phyloP scores from a whole-genome alignment of 2,329 filamentous ascomycete genomes.

The Fusarium keratoplasticum region DNA sequence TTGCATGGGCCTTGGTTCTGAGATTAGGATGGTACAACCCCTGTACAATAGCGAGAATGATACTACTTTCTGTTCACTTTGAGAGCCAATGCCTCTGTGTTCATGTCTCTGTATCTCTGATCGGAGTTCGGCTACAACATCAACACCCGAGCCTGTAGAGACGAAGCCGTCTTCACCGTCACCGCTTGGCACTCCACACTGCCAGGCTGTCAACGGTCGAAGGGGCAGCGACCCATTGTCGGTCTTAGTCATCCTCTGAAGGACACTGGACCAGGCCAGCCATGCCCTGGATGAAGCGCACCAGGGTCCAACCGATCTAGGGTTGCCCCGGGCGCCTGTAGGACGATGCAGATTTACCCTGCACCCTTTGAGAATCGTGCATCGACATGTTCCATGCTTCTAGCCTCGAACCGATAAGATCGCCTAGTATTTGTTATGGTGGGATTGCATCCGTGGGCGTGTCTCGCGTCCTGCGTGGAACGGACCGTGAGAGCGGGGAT shows the following conservation, averaged over 20 bases:
- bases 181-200: slow-evolving; percentile 1
- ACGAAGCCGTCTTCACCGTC: neutral
- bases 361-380: slow-evolving; percentile 1
- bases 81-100: neutral
- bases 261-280: neutral
- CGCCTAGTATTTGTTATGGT: neutral
- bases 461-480: neutral
- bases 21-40: neutral
- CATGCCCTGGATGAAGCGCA: neutral
- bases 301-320: neutral
- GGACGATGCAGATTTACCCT: slow-evolving; percentile 1
- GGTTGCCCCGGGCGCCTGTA: neutral
- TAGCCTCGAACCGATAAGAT: neutral
- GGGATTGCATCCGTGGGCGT: neutral
- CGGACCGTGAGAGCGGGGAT: neutral
- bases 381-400: neutral
- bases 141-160: neutral
- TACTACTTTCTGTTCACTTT: neutral
- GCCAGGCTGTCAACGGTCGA: neutral
- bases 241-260: neutral
- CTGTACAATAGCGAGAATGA: neutral
- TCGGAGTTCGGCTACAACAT: neutral
- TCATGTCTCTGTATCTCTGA: neutral
- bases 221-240: neutral
- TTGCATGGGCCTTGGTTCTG: neutral